Evolutionary conservation across 495 filamentous ascomycete genomes (phyloP).

Genomic region (Immersiella caudata): DNA sequence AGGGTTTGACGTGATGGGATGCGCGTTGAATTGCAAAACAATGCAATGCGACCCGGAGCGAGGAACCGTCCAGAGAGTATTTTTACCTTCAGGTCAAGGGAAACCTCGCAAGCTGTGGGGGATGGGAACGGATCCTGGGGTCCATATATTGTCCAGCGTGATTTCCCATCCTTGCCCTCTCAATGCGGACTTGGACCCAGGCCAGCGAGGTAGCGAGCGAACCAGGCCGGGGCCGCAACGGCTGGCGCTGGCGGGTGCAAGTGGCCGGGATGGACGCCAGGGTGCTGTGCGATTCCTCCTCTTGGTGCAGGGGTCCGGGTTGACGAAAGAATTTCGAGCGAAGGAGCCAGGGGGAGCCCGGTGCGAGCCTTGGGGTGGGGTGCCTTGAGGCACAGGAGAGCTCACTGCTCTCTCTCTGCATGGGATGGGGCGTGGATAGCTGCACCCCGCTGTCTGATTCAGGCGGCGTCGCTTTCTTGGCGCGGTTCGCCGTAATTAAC

Average conservation of each 20-base stretch:
- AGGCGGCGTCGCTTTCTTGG: conserved; percentile 1
- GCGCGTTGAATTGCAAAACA: conserved; percentile 28
- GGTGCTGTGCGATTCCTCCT: conserved; percentile 19
- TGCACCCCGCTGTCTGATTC: conserved; percentile 15
- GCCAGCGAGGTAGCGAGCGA: conserved; percentile 15
- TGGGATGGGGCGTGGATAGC: conserved; percentile 8
- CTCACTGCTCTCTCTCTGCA: not conserved
- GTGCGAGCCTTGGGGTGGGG: conserved; percentile 5
- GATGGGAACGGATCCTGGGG: conserved; percentile 26
- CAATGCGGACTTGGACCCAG: conserved; percentile 23
- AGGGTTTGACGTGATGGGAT: not conserved
- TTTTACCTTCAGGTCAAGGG: conserved; percentile 18
- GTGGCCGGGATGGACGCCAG: conserved; percentile 15
- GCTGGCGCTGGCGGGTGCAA: conserved; percentile 16
- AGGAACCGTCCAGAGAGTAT: conserved; percentile 12
- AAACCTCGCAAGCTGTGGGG: conserved; percentile 29
- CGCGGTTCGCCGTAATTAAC: conserved; percentile 6
- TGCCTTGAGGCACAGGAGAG: conserved; percentile 1
- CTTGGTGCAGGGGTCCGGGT: conserved; percentile 14
- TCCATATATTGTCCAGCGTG: conserved; percentile 31
- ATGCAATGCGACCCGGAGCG: conserved; percentile 22
- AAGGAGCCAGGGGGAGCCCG: not conserved
- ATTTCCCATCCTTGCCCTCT: conserved; percentile 26
- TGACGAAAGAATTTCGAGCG: conserved; percentile 14
- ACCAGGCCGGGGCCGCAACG: conserved; percentile 13